phyloP scores from a whole-genome alignment of 2,329 filamentous ascomycete species.

The Dactylellina sp. region DNA sequence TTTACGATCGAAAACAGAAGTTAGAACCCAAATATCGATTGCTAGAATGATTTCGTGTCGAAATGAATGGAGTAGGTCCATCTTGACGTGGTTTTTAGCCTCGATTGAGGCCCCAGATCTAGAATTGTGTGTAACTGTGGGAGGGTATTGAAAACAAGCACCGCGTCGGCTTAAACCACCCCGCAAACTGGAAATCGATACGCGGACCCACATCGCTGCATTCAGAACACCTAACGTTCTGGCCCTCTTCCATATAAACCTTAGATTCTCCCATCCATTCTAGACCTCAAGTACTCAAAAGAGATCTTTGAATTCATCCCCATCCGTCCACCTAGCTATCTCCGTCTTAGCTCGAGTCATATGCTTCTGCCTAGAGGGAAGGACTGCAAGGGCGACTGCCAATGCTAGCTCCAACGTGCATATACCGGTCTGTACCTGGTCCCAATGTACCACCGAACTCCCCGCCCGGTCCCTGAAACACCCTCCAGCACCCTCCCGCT shows the following conservation, averaged over 20 bases:
- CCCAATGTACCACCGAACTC: conserved; percentile 56
- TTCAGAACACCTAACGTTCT: too few species aligned
- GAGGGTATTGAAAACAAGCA: too few species aligned
- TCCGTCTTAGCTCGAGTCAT: too few species aligned
- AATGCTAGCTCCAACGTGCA: conserved; percentile 18
- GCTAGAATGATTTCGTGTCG: too few species aligned
- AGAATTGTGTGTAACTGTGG: too few species aligned
- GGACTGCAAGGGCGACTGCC: conserved; percentile 17
- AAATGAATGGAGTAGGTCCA: too few species aligned
- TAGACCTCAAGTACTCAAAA: not conserved
- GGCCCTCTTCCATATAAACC: too few species aligned
- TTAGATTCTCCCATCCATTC: not conserved
- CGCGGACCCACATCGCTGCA: not conserved
- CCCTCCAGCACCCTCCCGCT: conserved; percentile 43
- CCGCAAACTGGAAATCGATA: conserved; percentile 25
- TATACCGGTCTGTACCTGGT: conserved; percentile 1
- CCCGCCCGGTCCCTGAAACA: conserved; percentile 50
- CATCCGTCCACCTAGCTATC: not conserved
- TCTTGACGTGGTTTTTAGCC: too few species aligned
- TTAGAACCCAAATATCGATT: too few species aligned
- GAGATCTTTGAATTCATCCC: not conserved
- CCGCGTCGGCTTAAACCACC: conserved; percentile 46
- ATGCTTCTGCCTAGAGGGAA: not conserved
- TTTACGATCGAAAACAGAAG: too few species aligned
- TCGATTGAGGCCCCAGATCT: too few species aligned